Evolutionary conservation across 495 filamentous ascomycete genomes (phyloP), one percentile per base, ranked within the genome.

Genomic region (Aspergillus asperescens): DNA sequence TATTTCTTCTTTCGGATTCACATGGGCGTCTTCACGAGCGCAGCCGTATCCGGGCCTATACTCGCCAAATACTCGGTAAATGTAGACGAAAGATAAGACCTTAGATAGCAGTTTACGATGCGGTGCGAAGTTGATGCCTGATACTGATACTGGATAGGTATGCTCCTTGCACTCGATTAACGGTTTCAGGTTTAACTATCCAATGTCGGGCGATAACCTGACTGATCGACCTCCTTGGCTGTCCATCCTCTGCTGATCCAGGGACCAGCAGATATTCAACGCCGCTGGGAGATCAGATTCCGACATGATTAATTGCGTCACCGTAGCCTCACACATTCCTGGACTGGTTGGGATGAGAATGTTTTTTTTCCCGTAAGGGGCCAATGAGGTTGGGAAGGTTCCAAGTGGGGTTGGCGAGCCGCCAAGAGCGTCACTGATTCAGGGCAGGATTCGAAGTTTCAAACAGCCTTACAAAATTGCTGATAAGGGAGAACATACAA

Each of bases 361-460:
- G 44, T 35, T 47, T 35, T 47, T 29, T 47, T 47, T 32, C 19
- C 16, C 29, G 10, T 18, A 47, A 35, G 10, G 29, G 29, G 9
- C 44, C 44, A 47, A 47, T 47, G 28, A 47, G 44, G 44, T 19
- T 47, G 24, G 16, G n/a, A 3, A 12, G 18, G 19, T 19, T 7
- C 41, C 37, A 32, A 48, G 51, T 48, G 27, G 46, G 22, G 38
- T 18, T 5, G 9, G 22, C 24, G 9, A 29, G n/a, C 0, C 35
- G 48, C 48, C 48, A 51, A 42, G 48, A 51, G 38, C 48, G 48
- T 38, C 48, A 51, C 48, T 23, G 27, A 51, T 42, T 35, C 48
- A 42, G 25, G 29, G 10, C 31, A 23, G n/a, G n/a, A n/a, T n/a
- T n/a, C n/a, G n/a, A n/a, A n/a, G n/a, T 19, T 8, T 15, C 28